Percentiles rank a stretch among this genome's conserved stretches.
These are phyloP conservation scores for Penicillium paxilli DNA, from an alignment of 495 filamentous ascomycete species.

Conservation along the genomic window DNA sequence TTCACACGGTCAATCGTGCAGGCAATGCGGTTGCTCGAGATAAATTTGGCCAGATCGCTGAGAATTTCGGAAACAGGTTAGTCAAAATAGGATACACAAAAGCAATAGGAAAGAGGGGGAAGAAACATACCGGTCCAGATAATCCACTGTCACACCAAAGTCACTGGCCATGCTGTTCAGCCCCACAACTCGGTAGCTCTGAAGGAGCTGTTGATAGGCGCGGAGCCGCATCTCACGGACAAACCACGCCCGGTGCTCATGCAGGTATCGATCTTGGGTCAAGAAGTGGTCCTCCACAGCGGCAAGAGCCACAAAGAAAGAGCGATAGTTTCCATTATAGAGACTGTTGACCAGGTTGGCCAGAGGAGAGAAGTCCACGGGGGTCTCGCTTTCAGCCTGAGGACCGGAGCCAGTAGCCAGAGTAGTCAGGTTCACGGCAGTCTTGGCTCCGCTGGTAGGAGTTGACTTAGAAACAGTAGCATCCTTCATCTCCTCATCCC, in stretches of 20 bases:
- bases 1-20: slow-evolving; percentile 98
- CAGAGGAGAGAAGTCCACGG: slow-evolving; percentile 79
- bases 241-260: slow-evolving; percentile 93
- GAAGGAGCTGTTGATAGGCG: slow-evolving; percentile 94
- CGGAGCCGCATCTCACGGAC: slow-evolving; percentile 96
- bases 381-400: slow-evolving; percentile 70
- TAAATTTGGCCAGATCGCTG: slow-evolving; percentile 95
- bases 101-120: not conserved
- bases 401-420: slow-evolving; percentile 66
- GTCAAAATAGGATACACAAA: not conserved
- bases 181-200: slow-evolving; percentile 95
- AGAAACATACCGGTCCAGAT: slow-evolving; percentile 74
- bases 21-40: slow-evolving; percentile 87
- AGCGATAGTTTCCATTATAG: slow-evolving; percentile 89
- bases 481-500: slow-evolving; percentile 80
- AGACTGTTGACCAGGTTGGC: slow-evolving; percentile 85
- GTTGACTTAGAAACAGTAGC: slow-evolving; percentile 51
- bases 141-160: slow-evolving; percentile 95
- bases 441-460: slow-evolving; percentile 51
- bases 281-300: slow-evolving; percentile 92
- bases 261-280: slow-evolving; percentile 87
- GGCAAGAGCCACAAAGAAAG: slow-evolving; percentile 89
- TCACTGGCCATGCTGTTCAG: slow-evolving; percentile 93
- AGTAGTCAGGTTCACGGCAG: slow-evolving; percentile 80
- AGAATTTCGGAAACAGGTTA: slow-evolving; percentile 14